A percentile compares a stretch with the other conserved stretches of the same genome.
Evolutionary conservation across 805 yeast genomes (phyloP).

Genomic region (Geotrichum ghanense): DNA sequence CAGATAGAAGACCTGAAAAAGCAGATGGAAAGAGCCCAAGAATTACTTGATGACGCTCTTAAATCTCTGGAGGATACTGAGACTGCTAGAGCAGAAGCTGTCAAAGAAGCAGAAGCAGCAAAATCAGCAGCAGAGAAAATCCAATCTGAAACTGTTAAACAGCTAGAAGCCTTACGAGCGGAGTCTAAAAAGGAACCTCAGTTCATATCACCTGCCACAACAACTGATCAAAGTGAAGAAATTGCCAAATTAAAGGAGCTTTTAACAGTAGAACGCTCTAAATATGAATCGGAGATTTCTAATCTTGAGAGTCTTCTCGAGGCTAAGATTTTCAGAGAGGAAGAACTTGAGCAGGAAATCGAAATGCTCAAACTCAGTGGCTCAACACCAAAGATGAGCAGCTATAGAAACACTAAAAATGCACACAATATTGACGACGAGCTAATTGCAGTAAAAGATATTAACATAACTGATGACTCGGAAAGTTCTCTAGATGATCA

Average conservation of each 20-base stretch:
- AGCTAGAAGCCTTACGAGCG: neutral
- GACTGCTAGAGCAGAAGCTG: neutral
- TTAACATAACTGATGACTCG: slow-evolving; percentile 9
- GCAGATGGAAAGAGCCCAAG: neutral
- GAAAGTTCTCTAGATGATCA: neutral
- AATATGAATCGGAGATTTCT: slow-evolving; percentile 16
- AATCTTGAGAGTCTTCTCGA: slow-evolving; percentile 20
- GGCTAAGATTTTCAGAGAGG: slow-evolving; percentile 19
- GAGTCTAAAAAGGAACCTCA: neutral
- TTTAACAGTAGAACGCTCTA: slow-evolving; percentile 13
- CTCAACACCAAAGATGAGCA: too few species aligned
- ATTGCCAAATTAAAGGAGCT: slow-evolving; percentile 19
- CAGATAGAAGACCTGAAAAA: neutral
- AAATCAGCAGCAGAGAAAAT: neutral
- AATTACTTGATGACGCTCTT: neutral
- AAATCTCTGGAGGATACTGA: neutral
- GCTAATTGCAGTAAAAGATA: slow-evolving; percentile 7
- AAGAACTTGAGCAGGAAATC: slow-evolving; percentile 22
- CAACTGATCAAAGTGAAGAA: neutral
- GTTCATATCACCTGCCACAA: neutral
- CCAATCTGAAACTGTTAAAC: too few species aligned
- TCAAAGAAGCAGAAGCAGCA: neutral
- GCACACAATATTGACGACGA: slow-evolving; percentile 11
- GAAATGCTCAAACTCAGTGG: slow-evolving; percentile 6
- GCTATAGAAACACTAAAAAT: too few species aligned